Evolutionary conservation across 352 stramenopile genomes (phyloP), one percentile per base, ranked within the genome.

Genomic region (Globisporangium lucens): DNA sequence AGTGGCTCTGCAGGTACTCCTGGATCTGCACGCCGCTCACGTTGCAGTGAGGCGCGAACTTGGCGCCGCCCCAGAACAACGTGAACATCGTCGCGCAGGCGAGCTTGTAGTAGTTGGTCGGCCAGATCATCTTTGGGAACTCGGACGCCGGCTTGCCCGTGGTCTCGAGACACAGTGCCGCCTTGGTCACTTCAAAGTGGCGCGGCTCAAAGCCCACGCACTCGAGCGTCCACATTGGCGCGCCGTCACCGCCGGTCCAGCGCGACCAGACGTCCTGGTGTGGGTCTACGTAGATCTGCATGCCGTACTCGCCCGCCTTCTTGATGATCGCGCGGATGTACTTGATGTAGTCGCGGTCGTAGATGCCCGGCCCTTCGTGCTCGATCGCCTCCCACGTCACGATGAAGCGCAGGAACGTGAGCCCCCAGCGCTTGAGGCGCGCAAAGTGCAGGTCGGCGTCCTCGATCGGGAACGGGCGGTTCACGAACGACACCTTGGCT

Each of bases 201-300:
- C 81, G 70, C 12, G 90, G 83, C 20, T 96, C 76, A 35, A 97
- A 79, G 2, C 91, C 92, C 0, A 94, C 72, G 15, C 69, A 63
- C 68, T 95, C 82, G 12, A 97, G 77, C 33, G 92, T 98, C 92
- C 92, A 98, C 60, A 95, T 71, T 0, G 91, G 92, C 3, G 92
- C 89, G 24, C 92, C 92, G 61, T 98, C 90, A 1, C 92, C 91
- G 24, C 92, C 92, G 0, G 90, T 97, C 79, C 81, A 98, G 10
- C 91, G 83, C n/a, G 85, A 95, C 90, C 90, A 98, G 30, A 97
- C 90, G 67, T 98, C 92, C 76, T 98, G 92, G 65, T 98, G 92
- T 12, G 87, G 89, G 60, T 98, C 89, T 20, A 98, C 83, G 64
- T 94, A 97, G 29, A 97, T 74, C 36, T 74, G 72, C 30, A 98